phyloP scores from a whole-genome alignment of 257 asterid genomes.

The Linderniella brevidens region DNA sequence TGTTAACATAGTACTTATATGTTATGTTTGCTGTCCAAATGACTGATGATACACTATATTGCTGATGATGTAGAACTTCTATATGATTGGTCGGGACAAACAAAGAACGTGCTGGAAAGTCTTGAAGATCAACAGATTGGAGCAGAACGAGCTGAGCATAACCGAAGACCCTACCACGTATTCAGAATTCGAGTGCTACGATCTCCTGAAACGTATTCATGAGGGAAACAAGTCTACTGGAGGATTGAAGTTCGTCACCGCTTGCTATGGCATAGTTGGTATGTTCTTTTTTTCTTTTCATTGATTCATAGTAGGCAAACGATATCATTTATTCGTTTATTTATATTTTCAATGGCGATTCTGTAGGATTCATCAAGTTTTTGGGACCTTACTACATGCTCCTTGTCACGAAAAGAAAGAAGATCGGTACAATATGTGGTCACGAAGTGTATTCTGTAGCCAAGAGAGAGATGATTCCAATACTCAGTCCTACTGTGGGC shows the following conservation, averaged over 20 bases:
- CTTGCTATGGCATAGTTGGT: constrained; percentile 90
- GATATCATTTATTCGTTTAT: background rate
- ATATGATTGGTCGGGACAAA: constrained; percentile 1
- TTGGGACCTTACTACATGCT: constrained; percentile 93
- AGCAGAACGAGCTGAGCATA: constrained; percentile 9
- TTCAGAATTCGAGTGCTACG: constrained; percentile 49
- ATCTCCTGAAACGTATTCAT: constrained; percentile 55
- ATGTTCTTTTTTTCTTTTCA: constrained; percentile 11
- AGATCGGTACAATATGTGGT: constrained; percentile 85
- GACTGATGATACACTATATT: background rate
- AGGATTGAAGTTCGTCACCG: constrained; percentile 68
- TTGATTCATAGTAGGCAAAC: background rate
- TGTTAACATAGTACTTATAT: background rate
- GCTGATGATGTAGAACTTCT: background rate
- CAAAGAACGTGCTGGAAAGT: background rate
- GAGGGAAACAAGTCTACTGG: constrained; percentile 79
- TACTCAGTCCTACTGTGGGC: constrained; percentile 44
- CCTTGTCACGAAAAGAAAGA: constrained; percentile 66
- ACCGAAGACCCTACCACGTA: constrained; percentile 65
- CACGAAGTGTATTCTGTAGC: constrained; percentile 70
- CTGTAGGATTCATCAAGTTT: constrained; percentile 68
- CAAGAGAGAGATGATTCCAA: constrained; percentile 66
- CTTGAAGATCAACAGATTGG: constrained; percentile 1
- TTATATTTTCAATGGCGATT: background rate
- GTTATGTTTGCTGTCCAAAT: background rate